phyloP scores from a whole-genome alignment of 1,284 basidiomycete species.

The Cutaneotrichosporon arboriforme region DNA sequence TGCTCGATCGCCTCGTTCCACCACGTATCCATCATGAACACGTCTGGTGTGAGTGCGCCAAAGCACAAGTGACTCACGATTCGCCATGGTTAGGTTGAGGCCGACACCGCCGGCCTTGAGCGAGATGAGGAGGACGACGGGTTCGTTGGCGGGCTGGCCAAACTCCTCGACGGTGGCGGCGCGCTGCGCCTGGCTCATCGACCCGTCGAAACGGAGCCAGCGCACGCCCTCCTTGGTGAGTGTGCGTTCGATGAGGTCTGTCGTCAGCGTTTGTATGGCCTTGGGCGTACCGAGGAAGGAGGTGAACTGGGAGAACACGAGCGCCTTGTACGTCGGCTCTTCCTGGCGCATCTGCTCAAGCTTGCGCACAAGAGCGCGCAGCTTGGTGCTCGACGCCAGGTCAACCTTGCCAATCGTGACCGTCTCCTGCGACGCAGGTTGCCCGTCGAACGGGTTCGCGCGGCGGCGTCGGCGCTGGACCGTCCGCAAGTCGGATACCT shows the following conservation, averaged over 20 bases:
- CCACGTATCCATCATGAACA: conserved; percentile 97
- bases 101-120: conserved; percentile 93
- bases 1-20: conserved; percentile 88
- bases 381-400: conserved; percentile 75
- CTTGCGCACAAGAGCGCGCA: conserved; percentile 40
- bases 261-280: neutral
- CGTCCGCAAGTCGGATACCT: conserved; percentile 31
- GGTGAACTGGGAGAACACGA: conserved; percentile 74
- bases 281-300: conserved; percentile 58
- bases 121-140: conserved; percentile 79
- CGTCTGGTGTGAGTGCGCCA: conserved; percentile 56
- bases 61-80: conserved; percentile 21
- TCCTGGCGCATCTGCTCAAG: conserved; percentile 36
- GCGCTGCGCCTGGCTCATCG: conserved; percentile 82
- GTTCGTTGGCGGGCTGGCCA: conserved; percentile 59
- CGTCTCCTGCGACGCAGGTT: conserved; percentile 20
- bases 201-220: conserved; percentile 85
- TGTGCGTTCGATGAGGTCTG: conserved; percentile 68
- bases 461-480: conserved; percentile 43
- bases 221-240: conserved; percentile 68
- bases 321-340: conserved; percentile 72
- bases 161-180: conserved; percentile 70
- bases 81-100: conserved; percentile 57
- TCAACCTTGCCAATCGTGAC: conserved; percentile 67
- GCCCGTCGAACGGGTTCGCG: conserved; percentile 27